Conservation (phyloP, 192 early-diverging fungal species). For the Coemansia aciculifera region DNA sequence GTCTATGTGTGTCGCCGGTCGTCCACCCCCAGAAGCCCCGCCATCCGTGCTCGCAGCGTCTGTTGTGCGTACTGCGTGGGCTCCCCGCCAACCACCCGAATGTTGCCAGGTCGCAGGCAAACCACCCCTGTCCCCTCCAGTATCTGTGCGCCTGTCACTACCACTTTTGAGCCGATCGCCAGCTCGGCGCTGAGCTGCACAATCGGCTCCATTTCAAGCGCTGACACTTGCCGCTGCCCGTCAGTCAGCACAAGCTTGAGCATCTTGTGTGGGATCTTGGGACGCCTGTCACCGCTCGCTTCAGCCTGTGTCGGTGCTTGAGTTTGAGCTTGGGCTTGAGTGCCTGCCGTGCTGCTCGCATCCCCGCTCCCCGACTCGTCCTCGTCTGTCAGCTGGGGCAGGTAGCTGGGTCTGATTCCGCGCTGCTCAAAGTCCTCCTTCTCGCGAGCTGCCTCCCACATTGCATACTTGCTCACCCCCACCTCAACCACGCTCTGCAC, state of each 20-base stretch:
- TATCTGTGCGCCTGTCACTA: conserved; percentile 26
- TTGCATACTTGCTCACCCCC: conserved; percentile 44
- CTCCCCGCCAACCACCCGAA: conserved; percentile 37
- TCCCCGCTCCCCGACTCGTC: conserved; percentile 17
- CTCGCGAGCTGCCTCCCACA: conserved; percentile 51
- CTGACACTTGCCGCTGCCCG: conserved; percentile 27
- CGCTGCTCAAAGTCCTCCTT: conserved; percentile 52
- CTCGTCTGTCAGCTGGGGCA: conserved; percentile 14
- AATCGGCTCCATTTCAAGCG: conserved; percentile 32
- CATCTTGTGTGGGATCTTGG: conserved; percentile 42
- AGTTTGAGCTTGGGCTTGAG: conserved; percentile 2
- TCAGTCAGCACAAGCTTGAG: conserved; percentile 50
- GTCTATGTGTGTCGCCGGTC: too few species aligned
- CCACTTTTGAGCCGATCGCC: conserved; percentile 47
- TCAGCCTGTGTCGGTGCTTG: neutral
- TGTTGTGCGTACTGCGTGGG: conserved; percentile 37
- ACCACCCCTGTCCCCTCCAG: conserved; percentile 32
- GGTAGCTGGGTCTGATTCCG: conserved; percentile 47
- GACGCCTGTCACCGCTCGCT: conserved; percentile 16
- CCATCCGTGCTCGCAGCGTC: conserved; percentile 33
- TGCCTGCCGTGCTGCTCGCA: conserved; percentile 17
- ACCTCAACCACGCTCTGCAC: conserved; percentile 48
- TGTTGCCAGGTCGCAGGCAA: conserved; percentile 8
- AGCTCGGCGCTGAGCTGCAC: conserved; percentile 40
- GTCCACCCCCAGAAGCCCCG: conserved; percentile 1